Percentiles rank a stretch among this genome's conserved stretches.
Conservation (phyloP, 2,329 filamentous ascomycete genomes). For the Aphanoascus verrucosus region DNA sequence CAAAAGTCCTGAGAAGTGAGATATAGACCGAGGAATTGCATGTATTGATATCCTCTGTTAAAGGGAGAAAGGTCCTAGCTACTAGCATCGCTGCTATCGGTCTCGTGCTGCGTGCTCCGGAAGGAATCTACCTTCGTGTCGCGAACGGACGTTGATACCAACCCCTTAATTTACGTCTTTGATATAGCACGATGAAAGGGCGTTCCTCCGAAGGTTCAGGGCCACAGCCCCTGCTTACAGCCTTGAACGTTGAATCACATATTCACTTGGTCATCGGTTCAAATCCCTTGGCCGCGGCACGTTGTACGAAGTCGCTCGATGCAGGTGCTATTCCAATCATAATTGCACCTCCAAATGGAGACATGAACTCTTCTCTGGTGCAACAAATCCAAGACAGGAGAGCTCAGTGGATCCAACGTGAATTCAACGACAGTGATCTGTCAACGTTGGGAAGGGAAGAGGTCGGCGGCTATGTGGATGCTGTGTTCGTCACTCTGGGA, state of each 20-base stretch:
- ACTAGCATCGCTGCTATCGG: no score
- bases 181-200: slow-evolving; percentile 6
- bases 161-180: neutral
- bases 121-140: neutral
- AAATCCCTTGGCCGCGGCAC: slow-evolving; percentile 74
- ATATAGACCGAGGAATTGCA: neutral
- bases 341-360: slow-evolving; percentile 56
- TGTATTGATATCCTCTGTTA: neutral
- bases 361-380: slow-evolving; percentile 48
- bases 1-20: no score
- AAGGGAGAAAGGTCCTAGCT: no score
- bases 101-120: neutral
- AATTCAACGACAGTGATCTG: slow-evolving; percentile 62
- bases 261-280: slow-evolving; percentile 78
- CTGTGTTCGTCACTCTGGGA: slow-evolving; percentile 71
- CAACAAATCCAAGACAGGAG: slow-evolving; percentile 35
- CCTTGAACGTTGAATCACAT: slow-evolving; percentile 33
- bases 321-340: slow-evolving; percentile 73
- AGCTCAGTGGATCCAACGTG: slow-evolving; percentile 33
- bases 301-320: slow-evolving; percentile 67
- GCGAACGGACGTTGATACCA: neutral
- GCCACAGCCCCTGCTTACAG: slow-evolving; percentile 26
- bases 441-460: slow-evolving; percentile 68
- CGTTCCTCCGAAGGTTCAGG: neutral
- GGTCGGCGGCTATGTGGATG: slow-evolving; percentile 69